Base-by-base conservation (phyloP, 495 filamentous ascomycete genomes). In the Lineolata rhizophorae region DNA sequence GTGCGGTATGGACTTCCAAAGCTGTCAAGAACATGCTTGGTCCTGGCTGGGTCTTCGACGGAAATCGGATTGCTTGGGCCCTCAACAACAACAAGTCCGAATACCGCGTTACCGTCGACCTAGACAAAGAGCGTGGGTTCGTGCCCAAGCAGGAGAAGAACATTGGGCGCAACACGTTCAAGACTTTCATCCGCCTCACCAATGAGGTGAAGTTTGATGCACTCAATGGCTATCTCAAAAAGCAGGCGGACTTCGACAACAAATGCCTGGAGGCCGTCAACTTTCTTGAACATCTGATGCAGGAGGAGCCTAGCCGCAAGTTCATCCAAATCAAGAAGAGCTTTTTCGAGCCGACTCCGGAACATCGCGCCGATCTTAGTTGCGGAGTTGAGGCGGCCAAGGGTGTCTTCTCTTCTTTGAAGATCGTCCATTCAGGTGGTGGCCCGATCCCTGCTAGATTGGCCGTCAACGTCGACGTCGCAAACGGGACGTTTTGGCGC, bases 251-350 rank as follows among this genome's bases (percentile, higher is more conserved):
- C 1, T 75, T 75, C 46, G 63, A 79, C 37, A 64, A 64, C 18
- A 39, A 54, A 8, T 64, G 82, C 18, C 55, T 91, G 11, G 76
- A 90, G 44, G 70, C 76, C 27, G 65, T 94, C 39, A 92, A 76
- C 48, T 90, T 93, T 51, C 56, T 95, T 2, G 85, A 97, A 38
- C 87, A 97, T 46, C 54, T 80, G 13, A 52, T 97, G 22, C 80
- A 85, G 9, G 72, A 91, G 51, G 53, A 46, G 2, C 81, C 87
- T 0, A 68, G 69, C 0, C 55, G 63, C 37, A 50, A 56, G 4
- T 71, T 71, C 43, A 60, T 65, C 1, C 54, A 63, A 1, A 69
- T 90, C 44, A 82, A 76, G 48, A 74, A 80, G 15, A 74, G 67
- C 1, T 90, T 87, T 54, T 91, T 83, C 47, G 48, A 42, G 32